Evolutionary conservation across 495 filamentous ascomycete genomes (phyloP).

Genomic region (Halenospora varia): DNA sequence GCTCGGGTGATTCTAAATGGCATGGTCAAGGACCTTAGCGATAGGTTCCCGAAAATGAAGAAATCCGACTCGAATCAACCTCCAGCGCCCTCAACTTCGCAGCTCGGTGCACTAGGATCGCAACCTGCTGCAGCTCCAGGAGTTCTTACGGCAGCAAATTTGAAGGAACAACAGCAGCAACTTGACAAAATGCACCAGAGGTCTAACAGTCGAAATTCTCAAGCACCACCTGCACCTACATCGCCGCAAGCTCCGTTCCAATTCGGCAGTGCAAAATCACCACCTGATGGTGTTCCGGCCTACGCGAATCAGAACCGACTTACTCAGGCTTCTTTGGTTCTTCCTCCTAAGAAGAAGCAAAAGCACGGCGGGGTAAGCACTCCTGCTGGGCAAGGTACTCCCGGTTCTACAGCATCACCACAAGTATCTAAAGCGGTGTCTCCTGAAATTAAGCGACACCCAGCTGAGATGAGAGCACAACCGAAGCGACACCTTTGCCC

Average conservation of each 20-base stretch:
- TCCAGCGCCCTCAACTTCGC: constrained; percentile 8
- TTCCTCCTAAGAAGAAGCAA: constrained; percentile 51
- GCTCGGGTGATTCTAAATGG: constrained; percentile 40
- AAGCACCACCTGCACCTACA: constrained; percentile 60
- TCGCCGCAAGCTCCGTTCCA: constrained; percentile 61
- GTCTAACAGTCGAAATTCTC: constrained; percentile 32
- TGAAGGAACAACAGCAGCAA: constrained; percentile 60
- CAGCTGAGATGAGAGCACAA: constrained; percentile 30
- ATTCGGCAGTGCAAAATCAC: constrained; percentile 54
- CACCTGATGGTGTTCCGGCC: constrained; percentile 65
- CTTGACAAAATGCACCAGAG: constrained; percentile 46
- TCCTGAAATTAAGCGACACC: constrained; percentile 43
- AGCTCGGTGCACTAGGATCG: constrained; percentile 2
- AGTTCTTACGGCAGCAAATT: constrained; percentile 55
- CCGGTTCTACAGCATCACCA: constrained; percentile 39
- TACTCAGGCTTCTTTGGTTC: constrained; percentile 45
- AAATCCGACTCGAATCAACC: constrained; percentile 13
- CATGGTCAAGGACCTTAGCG: constrained; percentile 25
- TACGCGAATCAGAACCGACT: constrained; percentile 43
- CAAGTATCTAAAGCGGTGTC: constrained; percentile 37
- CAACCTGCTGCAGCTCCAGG: constrained; percentile 15
- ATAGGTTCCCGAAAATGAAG: constrained; percentile 19
- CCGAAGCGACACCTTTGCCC: constrained; percentile 25
- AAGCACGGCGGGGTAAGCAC: constrained; percentile 32
- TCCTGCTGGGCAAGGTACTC: constrained; percentile 14